Evolutionary conservation across 2,329 filamentous ascomycete species (phyloP).

Genomic region (Huntiella omanensis): DNA sequence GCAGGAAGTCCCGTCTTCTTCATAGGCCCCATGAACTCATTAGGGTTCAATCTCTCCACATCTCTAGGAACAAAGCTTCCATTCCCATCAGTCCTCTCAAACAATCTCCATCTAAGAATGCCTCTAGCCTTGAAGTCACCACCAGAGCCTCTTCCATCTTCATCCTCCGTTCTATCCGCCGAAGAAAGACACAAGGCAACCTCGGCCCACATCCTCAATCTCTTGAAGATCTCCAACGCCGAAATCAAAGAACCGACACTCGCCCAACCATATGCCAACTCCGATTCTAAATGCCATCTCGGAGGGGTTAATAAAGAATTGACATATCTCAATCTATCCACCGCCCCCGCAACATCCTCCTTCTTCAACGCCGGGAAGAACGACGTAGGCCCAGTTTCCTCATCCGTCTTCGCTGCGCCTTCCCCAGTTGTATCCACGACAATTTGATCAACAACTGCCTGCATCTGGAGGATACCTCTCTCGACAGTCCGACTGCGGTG

Average conservation of each 20-base stretch:
- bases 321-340: constrained; percentile 63
- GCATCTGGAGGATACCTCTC: constrained; percentile 74
- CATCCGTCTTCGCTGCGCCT: constrained; percentile 12
- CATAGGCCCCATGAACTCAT: constrained; percentile 32
- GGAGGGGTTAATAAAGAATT: constrained; percentile 70
- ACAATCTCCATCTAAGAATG: constrained; percentile 63
- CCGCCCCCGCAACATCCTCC: constrained; percentile 58
- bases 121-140: constrained; percentile 64
- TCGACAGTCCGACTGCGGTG: constrained; percentile 77
- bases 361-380: constrained; percentile 61
- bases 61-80: constrained; percentile 13
- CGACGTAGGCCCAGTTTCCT: constrained; percentile 37
- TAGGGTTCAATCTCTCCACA: constrained; percentile 9
- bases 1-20: constrained; percentile 37
- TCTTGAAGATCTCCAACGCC: constrained; percentile 88
- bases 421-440: constrained; percentile 55
- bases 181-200: constrained; percentile 73
- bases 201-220: constrained; percentile 85
- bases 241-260: constrained; percentile 71
- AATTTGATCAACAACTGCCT: constrained; percentile 88
- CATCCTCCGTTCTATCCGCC: constrained; percentile 35
- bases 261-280: constrained; percentile 86
- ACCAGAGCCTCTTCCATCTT: constrained; percentile 32
- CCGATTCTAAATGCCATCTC: constrained; percentile 84
- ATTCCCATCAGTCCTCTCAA: constrained; percentile 44